A percentile compares a stretch with the other conserved stretches of the same genome.
phyloP scores from a whole-genome alignment of 1,139 yeast species.

The Blastobotrys capitulatus region DNA sequence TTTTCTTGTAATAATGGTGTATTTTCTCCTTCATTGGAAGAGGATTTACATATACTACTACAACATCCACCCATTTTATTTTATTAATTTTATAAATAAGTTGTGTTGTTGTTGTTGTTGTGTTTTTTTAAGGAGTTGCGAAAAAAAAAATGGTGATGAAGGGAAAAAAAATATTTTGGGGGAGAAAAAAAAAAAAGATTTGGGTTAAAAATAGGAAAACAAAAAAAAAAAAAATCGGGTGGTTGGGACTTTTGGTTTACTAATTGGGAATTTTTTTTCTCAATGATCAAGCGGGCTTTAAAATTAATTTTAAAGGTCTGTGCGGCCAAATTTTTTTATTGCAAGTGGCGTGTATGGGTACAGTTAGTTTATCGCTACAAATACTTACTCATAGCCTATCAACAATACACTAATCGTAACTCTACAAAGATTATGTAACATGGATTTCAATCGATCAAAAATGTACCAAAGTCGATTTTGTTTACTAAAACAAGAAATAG shows the following conservation, averaged over 20 bases:
- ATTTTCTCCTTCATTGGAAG: conserved; percentile 41
- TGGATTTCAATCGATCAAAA: no score
- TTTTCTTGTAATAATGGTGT: conserved; percentile 93
- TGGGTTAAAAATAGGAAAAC: neutral
- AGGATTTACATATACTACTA: conserved; percentile 8
- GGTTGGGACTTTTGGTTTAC: neutral
- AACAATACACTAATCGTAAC: no score
- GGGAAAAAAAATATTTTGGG: neutral
- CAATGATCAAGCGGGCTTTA: no score
- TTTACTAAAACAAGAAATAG: no score
- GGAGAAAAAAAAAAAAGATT: neutral
- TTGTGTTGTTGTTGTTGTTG: neutral
- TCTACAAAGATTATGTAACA: no score
- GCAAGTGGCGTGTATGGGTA: no score
- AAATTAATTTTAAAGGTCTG: no score
- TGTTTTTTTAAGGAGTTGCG: neutral
- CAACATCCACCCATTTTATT: conserved; percentile 9
- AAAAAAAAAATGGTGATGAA: neutral
- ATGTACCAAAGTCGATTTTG: no score
- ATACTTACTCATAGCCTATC: no score
- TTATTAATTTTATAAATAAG: neutral
- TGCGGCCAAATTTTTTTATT: no score
- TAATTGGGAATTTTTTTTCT: neutral
- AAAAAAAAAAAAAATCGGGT: neutral
- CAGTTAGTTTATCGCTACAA: no score